Base-by-base conservation (phyloP, 192 early-diverging fungal genomes). In the Coemansia sp. region DNA sequence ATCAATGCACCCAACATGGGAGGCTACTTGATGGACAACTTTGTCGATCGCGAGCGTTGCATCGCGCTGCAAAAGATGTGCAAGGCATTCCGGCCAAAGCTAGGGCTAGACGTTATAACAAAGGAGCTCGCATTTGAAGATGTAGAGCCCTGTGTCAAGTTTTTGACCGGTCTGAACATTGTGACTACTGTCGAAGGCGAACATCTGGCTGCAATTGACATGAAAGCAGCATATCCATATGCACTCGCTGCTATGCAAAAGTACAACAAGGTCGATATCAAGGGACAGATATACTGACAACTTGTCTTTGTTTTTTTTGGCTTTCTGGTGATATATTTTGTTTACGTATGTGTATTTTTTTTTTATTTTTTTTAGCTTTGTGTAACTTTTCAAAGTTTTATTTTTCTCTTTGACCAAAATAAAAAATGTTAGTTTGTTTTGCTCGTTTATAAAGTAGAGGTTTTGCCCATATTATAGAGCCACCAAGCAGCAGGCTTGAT, bases 1-100 rank as follows among this genome's bases (percentile, higher is more conserved):
- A 68, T 79, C 35, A 67, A 48, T 15, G 89, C 92, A 5, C 96
- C 96, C 7, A 91, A 95, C 73, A 93, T 97, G 93, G 88, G 90
- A 43, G 86, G 83, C 8, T 96, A 93, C 78, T 74, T 99, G 17
- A 95, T 99, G 87, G 94, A 97, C 79, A 90, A 94, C 38, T 98
- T 98, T 81, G 71, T 92, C 1, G 91, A 91, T 52, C 90, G 96
- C 20, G 95, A 98, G 77, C 87, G 97, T 41, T 83, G 94, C 28
- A 76, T 85, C 32, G 91, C 93, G 51, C 73, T 98, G 71, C 88
- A 85, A 57, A 81, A 80, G 18, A 89, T 98, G 60, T 90, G 88
- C 72, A 90, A 88, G 81, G 91, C 94, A 72, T 98, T 85, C 73
- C 56, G 75, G 39, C 75, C 78, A 22, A 71, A 54, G 20, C 51